Evolutionary conservation across 78 protist genomes (phyloP), one percentile per base, ranked within the genome.

Genomic region (Dictyostelium purpureum): DNA sequence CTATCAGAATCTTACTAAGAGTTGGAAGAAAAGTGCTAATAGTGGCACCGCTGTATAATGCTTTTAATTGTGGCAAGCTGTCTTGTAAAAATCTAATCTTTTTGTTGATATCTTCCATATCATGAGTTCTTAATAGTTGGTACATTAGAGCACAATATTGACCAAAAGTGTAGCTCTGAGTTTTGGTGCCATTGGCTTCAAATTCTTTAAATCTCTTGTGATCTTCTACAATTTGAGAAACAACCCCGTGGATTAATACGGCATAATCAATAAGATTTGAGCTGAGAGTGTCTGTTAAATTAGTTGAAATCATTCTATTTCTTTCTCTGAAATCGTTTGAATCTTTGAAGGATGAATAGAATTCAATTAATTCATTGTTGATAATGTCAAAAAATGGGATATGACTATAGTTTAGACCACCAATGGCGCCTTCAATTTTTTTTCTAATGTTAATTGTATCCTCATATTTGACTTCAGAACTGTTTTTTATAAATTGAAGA

Each of bases 241-340:
- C 52, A 33, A 47, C 31, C 26, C 43, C 37, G 38, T 67, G 52
- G 1, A 65, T 14, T 21, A 54, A 66, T 16, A 83, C 61, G 1
- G 90, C 24, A 19, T 38, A 54, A 40, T 83, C 49, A 4, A 83
- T 38, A 49, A 83, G 35, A 40, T 63, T 71, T 12, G 70, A 56
- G 42, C 40, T 54, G 57, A 69, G 56, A 1, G 38, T 56, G 45
- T 85, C 92, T 12, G 57, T 35, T 14, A 73, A 33, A 61, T 85
- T 85, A 11, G 92, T 31, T 9, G 82, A 59, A 54, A 85, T 70
- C 31, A 85, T 73, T 21, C 18, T 9, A 45, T 73, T 73, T 24
- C 74, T 54, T 21, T 37, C 21, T 26, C 26, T 42, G 40, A 75
- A 75, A 52, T 38, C 67, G 21, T 31, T 24, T 61, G 14, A 11